Base-by-base conservation (phyloP, 345 rosid species). In the Schrenkiella parvula region DNA sequence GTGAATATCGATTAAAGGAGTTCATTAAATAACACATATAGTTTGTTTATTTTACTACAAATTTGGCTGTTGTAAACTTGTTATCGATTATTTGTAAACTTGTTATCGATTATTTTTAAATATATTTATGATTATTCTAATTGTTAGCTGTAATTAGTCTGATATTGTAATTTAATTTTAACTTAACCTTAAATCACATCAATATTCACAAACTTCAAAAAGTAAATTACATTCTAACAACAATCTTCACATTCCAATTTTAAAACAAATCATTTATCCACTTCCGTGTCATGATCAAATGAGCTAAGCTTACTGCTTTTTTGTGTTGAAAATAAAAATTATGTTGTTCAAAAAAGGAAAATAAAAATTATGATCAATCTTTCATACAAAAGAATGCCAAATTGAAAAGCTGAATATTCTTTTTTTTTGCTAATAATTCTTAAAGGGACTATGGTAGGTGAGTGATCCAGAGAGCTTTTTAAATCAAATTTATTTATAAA, bases 391-490 rank as follows among this genome's bases (percentile, higher is more conserved):
- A 65, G 65, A 41, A 66, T 74, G 37, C 48, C 67, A 66, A 74
- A 48, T 37, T 66, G 19, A 1, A 73, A 66, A 66, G 67, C 72
- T 67, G 78, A 59, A 74, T 74, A 59, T 67, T 59, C 56, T 47
- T 48, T 25, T 41, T 48, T 8, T 21, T 23, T 13, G 4, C 43
- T 50, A 41, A 75, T 75, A 75, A 68, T 75, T 68, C 64, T 53
- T 46, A 35, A 54, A 67, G 69, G 17, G 48, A 59, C 32, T 17
- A 32, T 8, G 43, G 79, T 75, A 52, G 73, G 63, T 68, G 63
- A 8, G 10, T 52, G 57, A 61, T 61, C 68, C 47, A 25, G 18
- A 51, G 56, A 23, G 32, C 17, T 51, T 43, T 44, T 48, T 22
- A 48, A 48, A 46, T 26, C 37, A 34, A 25, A 41, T 17, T 51